These are phyloP conservation scores for Russula sp. DNA, from an alignment of 768 basidiomycete genomes.

Conservation along the genomic window DNA sequence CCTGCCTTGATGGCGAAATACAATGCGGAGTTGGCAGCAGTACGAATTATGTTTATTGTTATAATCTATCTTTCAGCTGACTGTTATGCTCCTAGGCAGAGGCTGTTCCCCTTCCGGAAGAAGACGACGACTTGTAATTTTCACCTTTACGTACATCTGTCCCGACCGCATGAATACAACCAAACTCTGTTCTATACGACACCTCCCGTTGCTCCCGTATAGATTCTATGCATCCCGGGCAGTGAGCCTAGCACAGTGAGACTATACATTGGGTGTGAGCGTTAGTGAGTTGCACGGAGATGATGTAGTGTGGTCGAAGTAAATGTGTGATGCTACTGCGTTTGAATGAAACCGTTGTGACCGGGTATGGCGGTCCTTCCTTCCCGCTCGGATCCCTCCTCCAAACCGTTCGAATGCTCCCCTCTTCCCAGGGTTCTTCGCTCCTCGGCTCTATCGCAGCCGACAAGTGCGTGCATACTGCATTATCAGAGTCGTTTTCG, in stretches of 20 bases:
- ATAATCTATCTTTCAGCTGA: slow-evolving; percentile 11
- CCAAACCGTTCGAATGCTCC: neutral
- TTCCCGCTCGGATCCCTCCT: neutral
- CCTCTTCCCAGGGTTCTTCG: slow-evolving; percentile 3
- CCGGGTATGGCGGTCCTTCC: neutral
- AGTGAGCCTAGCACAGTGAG: slow-evolving; percentile 1
- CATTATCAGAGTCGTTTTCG: neutral
- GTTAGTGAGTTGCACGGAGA: slow-evolving; percentile 14
- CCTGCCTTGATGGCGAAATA: slow-evolving; percentile 73
- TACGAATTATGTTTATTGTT: slow-evolving; percentile 36
- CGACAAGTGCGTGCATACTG: slow-evolving; percentile 58
- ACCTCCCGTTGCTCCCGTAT: slow-evolving; percentile 10
- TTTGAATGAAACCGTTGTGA: neutral
- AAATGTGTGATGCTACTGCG: slow-evolving; percentile 4
- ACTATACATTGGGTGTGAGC: slow-evolving; percentile 16
- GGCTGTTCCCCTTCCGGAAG: slow-evolving; percentile 92
- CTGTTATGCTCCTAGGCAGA: slow-evolving; percentile 57
- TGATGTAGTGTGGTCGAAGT: slow-evolving; percentile 19
- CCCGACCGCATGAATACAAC: slow-evolving; percentile 16
- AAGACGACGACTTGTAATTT: slow-evolving; percentile 81
- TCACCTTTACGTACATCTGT: slow-evolving; percentile 20
- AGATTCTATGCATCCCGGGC: slow-evolving; percentile 12
- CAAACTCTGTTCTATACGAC: slow-evolving; percentile 18
- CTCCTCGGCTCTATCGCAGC: slow-evolving; percentile 41
- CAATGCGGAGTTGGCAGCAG: slow-evolving; percentile 68